Evolutionary conservation across 2,329 filamentous ascomycete genomes (phyloP), one percentile per base, ranked within the genome.

Genomic region (Trichoderma sp.): DNA sequence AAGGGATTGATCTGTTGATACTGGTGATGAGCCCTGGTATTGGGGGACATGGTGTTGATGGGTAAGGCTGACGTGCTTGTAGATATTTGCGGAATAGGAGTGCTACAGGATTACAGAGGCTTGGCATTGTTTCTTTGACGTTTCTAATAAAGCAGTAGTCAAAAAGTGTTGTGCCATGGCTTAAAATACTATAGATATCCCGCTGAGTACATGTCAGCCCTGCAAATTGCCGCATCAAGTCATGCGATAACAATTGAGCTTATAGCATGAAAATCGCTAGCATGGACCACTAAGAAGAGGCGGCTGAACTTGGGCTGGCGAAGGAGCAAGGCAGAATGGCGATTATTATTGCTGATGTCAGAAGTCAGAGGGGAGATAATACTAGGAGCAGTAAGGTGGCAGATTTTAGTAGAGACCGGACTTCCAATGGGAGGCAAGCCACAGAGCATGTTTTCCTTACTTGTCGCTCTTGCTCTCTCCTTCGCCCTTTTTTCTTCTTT

Each of bases 281-380:
- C 36, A 64, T 50, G 61, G 36, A 20, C 26, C 36, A 28, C 36
- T 15, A 28, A 26, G 11, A 28, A 32, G n/a, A n/a, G 17, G 17
- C 15, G 39, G 26, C 62, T 65, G 57, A 34, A 34, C 11, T 11
- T 50, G 26, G 15, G 15, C 17, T 12, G 28, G n/a, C n/a, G 9
- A 62, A 58, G 55, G 15, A 30, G 39, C 39, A 61, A 62, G 67
- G 67, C 67, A 62, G 55, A 69, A 30, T 69, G 55, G 39, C 28
- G 28, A 34, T 47, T 47, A n/a, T 26, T 17, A 26, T 55, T 67
- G 43, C 67, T 53, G 30, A 69, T 69, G 67, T 69, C 67, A 69
- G 67, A 67, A 67, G 20, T 30, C 20, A 55, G 30, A 67, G 50
- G n/a, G 26, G 32, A 43, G 23, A 59, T 62, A n/a, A 47, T 61